phyloP scores from a whole-genome alignment of 768 basidiomycete species.

The Suillus alpinus region DNA sequence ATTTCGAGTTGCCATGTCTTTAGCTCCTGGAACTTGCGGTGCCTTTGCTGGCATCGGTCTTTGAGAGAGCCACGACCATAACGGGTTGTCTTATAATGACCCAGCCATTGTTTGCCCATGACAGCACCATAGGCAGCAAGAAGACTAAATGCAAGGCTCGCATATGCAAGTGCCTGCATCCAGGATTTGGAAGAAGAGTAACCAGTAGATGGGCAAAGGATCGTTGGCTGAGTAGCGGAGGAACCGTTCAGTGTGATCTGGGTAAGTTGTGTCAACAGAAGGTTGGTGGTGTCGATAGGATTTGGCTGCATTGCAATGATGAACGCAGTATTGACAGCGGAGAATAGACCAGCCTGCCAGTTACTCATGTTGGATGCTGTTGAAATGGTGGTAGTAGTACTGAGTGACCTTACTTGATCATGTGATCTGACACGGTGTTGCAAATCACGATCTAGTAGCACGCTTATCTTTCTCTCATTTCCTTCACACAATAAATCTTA shows the following conservation, averaged over 20 bases:
- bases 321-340: slow-evolving; percentile 1
- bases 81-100: not conserved
- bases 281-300: slow-evolving; percentile 2
- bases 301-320: not conserved
- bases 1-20: slow-evolving; percentile 2
- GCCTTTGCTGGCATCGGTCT: slow-evolving; percentile 1
- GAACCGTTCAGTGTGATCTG: not conserved
- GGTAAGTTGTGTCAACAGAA: not conserved
- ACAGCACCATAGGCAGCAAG: slow-evolving; percentile 13
- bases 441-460: no score
- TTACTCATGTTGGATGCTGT: not conserved
- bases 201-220: not conserved
- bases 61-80: not conserved
- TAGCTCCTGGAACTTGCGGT: slow-evolving; percentile 4
- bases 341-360: slow-evolving; percentile 3
- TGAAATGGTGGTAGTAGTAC: no score
- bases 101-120: slow-evolving; percentile 6
- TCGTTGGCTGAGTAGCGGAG: not conserved
- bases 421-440: no score
- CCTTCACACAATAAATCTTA: no score
- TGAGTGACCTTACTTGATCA: no score
- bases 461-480: no score
- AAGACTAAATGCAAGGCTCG: slow-evolving; percentile 11
- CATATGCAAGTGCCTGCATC: slow-evolving; percentile 12
- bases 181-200: not conserved